Base-by-base conservation (phyloP, 257 asterid species). In the Gentiana straminea region DNA sequence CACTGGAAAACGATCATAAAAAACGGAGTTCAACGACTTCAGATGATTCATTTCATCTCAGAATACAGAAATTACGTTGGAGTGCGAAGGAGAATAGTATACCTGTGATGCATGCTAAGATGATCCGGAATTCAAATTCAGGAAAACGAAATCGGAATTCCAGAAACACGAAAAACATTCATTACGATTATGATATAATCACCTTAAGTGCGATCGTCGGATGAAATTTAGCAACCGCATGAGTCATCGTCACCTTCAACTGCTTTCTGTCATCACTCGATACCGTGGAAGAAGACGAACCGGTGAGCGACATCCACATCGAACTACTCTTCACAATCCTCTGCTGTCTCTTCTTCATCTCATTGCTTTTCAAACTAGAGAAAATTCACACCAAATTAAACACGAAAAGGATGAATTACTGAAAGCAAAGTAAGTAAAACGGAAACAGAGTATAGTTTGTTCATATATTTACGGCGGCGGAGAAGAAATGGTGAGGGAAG, bases 131-230 rank as follows among this genome's bases (percentile, higher is more conserved):
- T n/a, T 15, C 13, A 2, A 49, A 44, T 35, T 37, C 57, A 8
- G 8, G 46, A 15, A 33, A n/a, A 45, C 32, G 6, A 4, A 33
- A 51, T 2, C 8, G n/a, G n/a, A 12, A 45, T 8, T 34, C 49
- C 41, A 54, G 32, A 61, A 12, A 13, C 7, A 13, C 33, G 32
- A 54, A 51, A 3, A 35, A 41, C 7, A 41, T 41, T 24, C 24
- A 24, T 24, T 24, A 24, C 24, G 8, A 41, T 41, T 2, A 5
- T 41, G 46, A 35, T 9, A 11, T 1, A 35, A 57, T n/a, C 24
- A 64, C 74, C 74, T 69, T 59, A 51, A 64, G 45, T 54, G 55
- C 64, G 63, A 59, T 15, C 54, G 24, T 15, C 51, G 63, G 55
- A 54, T 61, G 70, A 54, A 49, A 49, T 49, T 51, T 52, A 49